Percentiles rank a stretch among this genome's conserved stretches.
phyloP scores from a whole-genome alignment of 805 yeast genomes.

The Sporopachydermia quercuum region DNA sequence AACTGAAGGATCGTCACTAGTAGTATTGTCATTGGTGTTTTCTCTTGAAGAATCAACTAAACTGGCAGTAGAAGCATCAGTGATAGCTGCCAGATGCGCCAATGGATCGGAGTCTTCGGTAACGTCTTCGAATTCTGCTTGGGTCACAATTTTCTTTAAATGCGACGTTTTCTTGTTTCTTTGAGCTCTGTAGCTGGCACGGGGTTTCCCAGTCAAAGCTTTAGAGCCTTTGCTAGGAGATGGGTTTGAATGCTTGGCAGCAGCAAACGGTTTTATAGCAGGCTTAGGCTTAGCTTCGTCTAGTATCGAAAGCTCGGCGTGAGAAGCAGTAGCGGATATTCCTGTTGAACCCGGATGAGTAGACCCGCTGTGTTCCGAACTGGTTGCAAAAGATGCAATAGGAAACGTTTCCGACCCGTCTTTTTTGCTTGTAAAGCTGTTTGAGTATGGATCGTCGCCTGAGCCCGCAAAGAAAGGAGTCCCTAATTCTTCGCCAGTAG shows the following conservation, averaged over 20 bases:
- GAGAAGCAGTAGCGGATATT: background rate
- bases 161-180: background rate
- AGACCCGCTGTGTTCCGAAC: background rate
- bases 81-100: background rate
- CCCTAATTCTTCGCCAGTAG: constrained; percentile 3
- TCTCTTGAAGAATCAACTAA: too few relatives aligned
- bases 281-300: background rate
- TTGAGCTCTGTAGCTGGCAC: background rate
- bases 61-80: background rate
- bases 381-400: background rate
- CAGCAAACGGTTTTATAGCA: background rate
- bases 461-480: constrained; percentile 1
- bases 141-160: background rate
- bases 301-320: background rate
- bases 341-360: background rate
- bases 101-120: background rate
- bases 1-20: too few relatives aligned
- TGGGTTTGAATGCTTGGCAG: background rate
- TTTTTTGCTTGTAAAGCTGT: too few relatives aligned
- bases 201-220: too few relatives aligned
- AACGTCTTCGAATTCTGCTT: background rate
- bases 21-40: too few relatives aligned
- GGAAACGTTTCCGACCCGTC: background rate
- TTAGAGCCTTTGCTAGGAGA: background rate
- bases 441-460: background rate